A percentile compares a stretch with the other conserved stretches of the same genome.
Conservation (phyloP, 805 yeast genomes). For the Myxozyma neotropica region DNA sequence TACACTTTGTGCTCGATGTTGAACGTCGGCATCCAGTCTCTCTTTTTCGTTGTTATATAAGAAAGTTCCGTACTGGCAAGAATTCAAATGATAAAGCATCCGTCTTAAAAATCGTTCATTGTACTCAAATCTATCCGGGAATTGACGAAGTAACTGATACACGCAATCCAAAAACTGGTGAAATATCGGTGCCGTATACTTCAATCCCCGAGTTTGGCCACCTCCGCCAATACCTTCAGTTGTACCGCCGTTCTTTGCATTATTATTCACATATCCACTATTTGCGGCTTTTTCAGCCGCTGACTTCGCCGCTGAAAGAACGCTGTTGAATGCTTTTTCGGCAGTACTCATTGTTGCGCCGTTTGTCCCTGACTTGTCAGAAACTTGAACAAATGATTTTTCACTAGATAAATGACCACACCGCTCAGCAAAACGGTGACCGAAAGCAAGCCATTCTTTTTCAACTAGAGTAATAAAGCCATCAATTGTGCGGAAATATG, state of each 20-base stretch:
- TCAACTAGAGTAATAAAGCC: conserved; percentile 87
- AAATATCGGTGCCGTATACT: conserved; percentile 84
- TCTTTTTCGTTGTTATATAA: conserved; percentile 75
- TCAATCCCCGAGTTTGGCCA: conserved; percentile 36
- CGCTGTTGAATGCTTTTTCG: conserved; percentile 50
- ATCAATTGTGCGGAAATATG: conserved; percentile 80
- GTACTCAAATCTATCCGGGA: conserved; percentile 76
- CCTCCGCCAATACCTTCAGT: conserved; percentile 16
- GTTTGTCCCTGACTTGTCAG: conserved; percentile 27
- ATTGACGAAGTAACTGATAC: conserved; percentile 72
- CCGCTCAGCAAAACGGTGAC: conserved; percentile 84
- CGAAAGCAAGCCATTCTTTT: conserved; percentile 95
- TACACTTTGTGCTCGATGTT: conserved; percentile 65
- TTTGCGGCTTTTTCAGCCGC: conserved; percentile 25
- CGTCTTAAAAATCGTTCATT: conserved; percentile 86
- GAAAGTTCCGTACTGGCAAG: conserved; percentile 95
- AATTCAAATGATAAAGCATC: conserved; percentile 80
- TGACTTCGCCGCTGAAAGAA: conserved; percentile 48
- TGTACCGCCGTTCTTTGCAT: conserved; percentile 13
- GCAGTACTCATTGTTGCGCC: conserved; percentile 45
- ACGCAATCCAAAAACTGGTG: conserved; percentile 92
- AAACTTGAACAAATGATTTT: conserved; percentile 38
- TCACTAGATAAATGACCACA: conserved; percentile 71
- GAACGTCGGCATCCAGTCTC: conserved; percentile 49
- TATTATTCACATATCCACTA: conserved; percentile 13